phyloP scores from a whole-genome alignment of 2,329 filamentous ascomycete species.

The Aspergillus unguis region DNA sequence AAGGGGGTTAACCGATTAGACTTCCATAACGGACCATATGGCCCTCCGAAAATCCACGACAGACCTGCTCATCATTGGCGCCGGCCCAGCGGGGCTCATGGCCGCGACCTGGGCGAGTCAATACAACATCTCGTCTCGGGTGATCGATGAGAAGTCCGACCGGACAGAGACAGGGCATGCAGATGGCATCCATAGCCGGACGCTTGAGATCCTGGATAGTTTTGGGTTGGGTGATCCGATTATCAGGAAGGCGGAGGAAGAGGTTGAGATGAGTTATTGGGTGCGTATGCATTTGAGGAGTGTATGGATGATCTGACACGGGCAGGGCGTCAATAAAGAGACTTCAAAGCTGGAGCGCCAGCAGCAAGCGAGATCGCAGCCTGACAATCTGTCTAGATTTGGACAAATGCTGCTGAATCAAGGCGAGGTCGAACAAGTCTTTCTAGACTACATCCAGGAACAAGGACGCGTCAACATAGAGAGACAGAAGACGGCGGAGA shows the following conservation, averaged over 20 bases:
- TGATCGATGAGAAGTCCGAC: slow-evolving; percentile 20
- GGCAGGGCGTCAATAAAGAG: slow-evolving; percentile 5
- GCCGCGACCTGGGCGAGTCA: slow-evolving; percentile 19
- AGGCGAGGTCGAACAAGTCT: slow-evolving; percentile 12
- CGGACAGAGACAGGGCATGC: slow-evolving; percentile 39
- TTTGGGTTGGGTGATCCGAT: slow-evolving; percentile 55
- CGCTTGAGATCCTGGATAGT: slow-evolving; percentile 68
- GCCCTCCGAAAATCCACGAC: background rate
- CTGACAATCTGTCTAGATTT: slow-evolving; percentile 6
- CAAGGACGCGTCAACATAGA: slow-evolving; percentile 8
- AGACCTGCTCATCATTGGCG: slow-evolving; percentile 6
- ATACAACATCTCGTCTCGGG: slow-evolving; percentile 15
- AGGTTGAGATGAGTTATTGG: slow-evolving; percentile 16
- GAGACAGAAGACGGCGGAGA: slow-evolving; percentile 6
- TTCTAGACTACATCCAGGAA: slow-evolving; percentile 10
- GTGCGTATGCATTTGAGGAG: slow-evolving; percentile 1
- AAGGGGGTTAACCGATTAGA: background rate
- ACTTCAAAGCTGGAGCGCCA: slow-evolving; percentile 8
- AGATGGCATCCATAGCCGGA: slow-evolving; percentile 61
- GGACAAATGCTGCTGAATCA: slow-evolving; percentile 16
- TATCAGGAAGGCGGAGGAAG: background rate
- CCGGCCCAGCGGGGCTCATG: slow-evolving; percentile 14
- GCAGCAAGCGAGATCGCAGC: slow-evolving; percentile 2
- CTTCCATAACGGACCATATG: background rate
- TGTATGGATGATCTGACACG: background rate